A percentile compares a stretch with the other conserved stretches of the same genome.
Conservation (phyloP, 805 yeast species). For the Starmerella sp. region DNA sequence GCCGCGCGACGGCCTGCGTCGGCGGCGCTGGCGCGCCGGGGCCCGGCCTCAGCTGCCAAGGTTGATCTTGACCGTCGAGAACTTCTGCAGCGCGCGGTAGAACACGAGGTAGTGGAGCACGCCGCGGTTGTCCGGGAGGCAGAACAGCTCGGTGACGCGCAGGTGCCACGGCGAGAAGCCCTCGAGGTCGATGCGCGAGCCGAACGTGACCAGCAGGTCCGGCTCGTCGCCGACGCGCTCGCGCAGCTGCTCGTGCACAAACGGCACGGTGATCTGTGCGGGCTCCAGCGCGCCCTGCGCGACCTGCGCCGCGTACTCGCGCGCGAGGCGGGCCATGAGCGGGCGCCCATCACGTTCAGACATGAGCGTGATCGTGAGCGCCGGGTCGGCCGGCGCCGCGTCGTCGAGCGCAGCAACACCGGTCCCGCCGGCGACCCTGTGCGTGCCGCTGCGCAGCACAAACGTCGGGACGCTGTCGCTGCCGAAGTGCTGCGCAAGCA, state of each 20-base stretch:
- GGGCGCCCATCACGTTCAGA: constrained; percentile 78
- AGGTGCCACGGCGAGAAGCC: constrained; percentile 99
- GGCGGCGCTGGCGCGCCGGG: not conserved
- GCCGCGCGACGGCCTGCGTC: not conserved
- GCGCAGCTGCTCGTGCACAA: constrained; percentile 43
- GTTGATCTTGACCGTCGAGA: constrained; percentile 71
- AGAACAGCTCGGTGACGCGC: constrained; percentile 77
- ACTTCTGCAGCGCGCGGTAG: constrained; percentile 37
- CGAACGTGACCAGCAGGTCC: constrained; percentile 72
- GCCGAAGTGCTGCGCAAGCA: constrained; percentile 54
- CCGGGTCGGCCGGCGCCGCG: not conserved
- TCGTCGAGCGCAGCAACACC: not conserved
- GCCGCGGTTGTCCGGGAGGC: constrained; percentile 75
- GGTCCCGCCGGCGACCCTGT: not conserved
- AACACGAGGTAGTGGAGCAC: constrained; percentile 73
- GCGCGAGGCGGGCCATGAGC: constrained; percentile 77
- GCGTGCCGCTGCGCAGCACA: constrained; percentile 7
- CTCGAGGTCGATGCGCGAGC: constrained; percentile 77
- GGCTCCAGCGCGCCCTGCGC: constrained; percentile 46
- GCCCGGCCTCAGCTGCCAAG: constrained; percentile 53
- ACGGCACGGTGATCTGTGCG: constrained; percentile 59
- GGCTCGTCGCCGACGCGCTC: constrained; percentile 87
- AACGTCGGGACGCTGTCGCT: constrained; percentile 36
- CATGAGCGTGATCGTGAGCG: constrained; percentile 51
- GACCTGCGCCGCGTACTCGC: constrained; percentile 70